Conservation (phyloP, 139 green algal species). For the Micractinium conductrix region DNA sequence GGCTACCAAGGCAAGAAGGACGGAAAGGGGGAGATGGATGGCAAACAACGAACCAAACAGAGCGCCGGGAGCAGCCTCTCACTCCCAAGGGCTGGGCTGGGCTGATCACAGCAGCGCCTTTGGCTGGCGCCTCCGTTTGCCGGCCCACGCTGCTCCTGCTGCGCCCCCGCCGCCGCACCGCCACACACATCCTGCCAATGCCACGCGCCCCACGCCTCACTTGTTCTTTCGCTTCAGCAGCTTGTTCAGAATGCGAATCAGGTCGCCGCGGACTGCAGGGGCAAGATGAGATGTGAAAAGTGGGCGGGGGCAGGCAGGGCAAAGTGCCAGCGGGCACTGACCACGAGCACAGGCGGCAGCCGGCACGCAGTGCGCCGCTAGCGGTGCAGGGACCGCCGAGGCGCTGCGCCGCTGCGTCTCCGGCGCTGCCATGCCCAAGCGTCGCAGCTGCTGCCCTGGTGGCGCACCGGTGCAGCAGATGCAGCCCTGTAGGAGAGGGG, state of each 20-base stretch:
- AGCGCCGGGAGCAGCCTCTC: too few relatives aligned
- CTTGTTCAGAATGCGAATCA: conserved; percentile 84
- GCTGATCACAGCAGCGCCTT: too few relatives aligned
- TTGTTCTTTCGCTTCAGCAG: conserved; percentile 76
- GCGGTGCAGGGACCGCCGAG: too few relatives aligned
- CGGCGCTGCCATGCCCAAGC: too few relatives aligned
- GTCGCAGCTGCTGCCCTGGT: not conserved
- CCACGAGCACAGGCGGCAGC: not conserved
- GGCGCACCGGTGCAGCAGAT: conserved; percentile 69
- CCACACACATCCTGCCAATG: not conserved
- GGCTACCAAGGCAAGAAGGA: too few relatives aligned
- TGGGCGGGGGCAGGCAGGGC: not conserved
- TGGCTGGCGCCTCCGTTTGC: too few relatives aligned
- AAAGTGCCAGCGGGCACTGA: not conserved
- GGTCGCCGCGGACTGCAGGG: conserved; percentile 79
- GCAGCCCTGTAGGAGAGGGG: conserved; percentile 52
- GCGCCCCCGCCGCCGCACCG: too few relatives aligned
- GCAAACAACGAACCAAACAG: too few relatives aligned
- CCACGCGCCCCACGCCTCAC: not conserved
- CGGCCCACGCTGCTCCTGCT: too few relatives aligned
- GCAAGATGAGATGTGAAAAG: not conserved
- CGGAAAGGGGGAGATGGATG: too few relatives aligned
- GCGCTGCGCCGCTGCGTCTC: too few relatives aligned
- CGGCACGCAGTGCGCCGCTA: not conserved
- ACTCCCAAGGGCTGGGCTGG: too few relatives aligned